Evolutionary conservation across 1,284 basidiomycete species (phyloP).

Genomic region (Naganishia sp.): DNA sequence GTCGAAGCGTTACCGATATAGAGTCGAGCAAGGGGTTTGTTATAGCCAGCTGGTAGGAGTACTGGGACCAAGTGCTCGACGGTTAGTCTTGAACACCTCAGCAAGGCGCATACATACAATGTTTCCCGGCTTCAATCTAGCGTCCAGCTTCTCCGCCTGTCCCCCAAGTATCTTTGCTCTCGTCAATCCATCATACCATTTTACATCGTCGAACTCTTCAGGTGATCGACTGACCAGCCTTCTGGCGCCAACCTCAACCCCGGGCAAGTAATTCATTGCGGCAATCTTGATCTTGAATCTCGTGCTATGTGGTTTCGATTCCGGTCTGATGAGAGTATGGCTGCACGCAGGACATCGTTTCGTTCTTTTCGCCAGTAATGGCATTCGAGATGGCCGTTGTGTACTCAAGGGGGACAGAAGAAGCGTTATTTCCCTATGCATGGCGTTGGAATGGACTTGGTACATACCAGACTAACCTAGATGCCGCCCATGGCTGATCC

Average conservation of each 20-base stretch:
- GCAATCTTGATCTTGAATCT: constrained; percentile 97
- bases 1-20: constrained; percentile 79
- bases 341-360: constrained; percentile 93
- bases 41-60: constrained; percentile 81
- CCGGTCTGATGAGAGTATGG: constrained; percentile 96
- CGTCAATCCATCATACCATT: constrained; percentile 27
- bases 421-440: too few species aligned
- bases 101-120: constrained; percentile 36
- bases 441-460: neutral
- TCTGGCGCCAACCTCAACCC: constrained; percentile 67
- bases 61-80: constrained; percentile 49
- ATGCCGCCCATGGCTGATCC: constrained; percentile 75
- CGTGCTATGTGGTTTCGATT: constrained; percentile 89
- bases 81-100: neutral
- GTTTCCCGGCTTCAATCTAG: constrained; percentile 40
- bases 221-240: constrained; percentile 26
- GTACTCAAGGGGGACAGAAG: constrained; percentile 60
- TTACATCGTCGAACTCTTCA: constrained; percentile 13
- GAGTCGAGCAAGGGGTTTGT: constrained; percentile 93
- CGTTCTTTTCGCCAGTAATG: constrained; percentile 85
- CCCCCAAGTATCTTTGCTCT: constrained; percentile 14
- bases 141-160: constrained; percentile 42
- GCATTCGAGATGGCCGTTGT: constrained; percentile 80
- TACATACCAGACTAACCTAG: constrained; percentile 62
- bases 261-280: constrained; percentile 88